Evolutionary conservation across 164 flowering plant genomes (phyloP).

Genomic region (Euptelea pleiosperma): DNA sequence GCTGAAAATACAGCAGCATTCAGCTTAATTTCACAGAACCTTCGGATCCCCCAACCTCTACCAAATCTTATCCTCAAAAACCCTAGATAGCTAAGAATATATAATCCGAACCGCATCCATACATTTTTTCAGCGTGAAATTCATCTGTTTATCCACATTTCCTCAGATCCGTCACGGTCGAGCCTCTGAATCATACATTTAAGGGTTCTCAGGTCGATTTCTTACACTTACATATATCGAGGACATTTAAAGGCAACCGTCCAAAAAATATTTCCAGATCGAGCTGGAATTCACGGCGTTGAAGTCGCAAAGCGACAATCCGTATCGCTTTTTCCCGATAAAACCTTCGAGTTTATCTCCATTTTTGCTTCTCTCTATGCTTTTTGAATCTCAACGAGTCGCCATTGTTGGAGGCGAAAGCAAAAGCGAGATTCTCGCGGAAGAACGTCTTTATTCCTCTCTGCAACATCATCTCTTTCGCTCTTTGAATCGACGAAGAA

Average conservation of each 20-base stretch:
- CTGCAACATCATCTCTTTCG: background rate
- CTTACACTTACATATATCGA: background rate
- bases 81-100: background rate
- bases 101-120: too few species aligned
- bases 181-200: too few species aligned
- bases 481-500: background rate
- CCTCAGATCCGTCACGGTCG: too few species aligned
- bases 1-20: background rate
- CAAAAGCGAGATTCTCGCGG: conserved; percentile 10
- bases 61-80: background rate
- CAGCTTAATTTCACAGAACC: background rate
- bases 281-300: background rate
- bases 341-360: background rate
- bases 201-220: too few species aligned
- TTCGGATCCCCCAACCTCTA: background rate
- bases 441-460: background rate
- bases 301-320: background rate
- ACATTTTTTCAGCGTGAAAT: too few species aligned
- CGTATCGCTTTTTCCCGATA: background rate
- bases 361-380: background rate
- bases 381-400: background rate
- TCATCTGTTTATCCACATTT: too few species aligned
- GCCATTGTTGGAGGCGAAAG: conserved; percentile 7
- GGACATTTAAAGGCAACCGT: background rate
- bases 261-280: background rate